These are phyloP conservation scores for Podospora comata DNA, from an alignment of 495 filamentous ascomycete genomes.

Conservation along the genomic window DNA sequence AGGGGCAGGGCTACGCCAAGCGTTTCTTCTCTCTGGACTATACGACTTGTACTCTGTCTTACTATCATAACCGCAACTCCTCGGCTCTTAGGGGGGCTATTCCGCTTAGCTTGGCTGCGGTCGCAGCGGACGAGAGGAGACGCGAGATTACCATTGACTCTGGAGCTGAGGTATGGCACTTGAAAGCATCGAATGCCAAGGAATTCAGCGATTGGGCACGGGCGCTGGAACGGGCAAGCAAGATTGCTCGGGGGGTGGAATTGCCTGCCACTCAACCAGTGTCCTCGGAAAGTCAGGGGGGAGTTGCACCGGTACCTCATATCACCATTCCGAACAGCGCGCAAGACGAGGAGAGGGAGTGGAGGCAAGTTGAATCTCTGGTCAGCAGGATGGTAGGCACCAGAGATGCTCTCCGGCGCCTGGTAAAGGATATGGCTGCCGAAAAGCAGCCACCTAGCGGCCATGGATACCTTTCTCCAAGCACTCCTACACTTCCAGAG, in stretches of 20 bases:
- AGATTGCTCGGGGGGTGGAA: slow-evolving; percentile 49
- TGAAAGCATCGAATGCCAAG: slow-evolving; percentile 73
- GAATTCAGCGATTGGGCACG: slow-evolving; percentile 86
- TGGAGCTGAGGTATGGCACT: slow-evolving; percentile 94
- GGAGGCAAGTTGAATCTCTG: slow-evolving; percentile 77
- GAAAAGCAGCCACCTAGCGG: slow-evolving; percentile 45
- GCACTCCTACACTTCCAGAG: slow-evolving; percentile 40
- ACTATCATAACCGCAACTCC: slow-evolving; percentile 91
- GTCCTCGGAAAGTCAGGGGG: slow-evolving; percentile 12
- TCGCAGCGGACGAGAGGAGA: slow-evolving; percentile 79
- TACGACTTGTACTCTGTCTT: slow-evolving; percentile 84
- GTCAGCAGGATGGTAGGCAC: slow-evolving; percentile 82
- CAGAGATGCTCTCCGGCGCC: slow-evolving; percentile 76
- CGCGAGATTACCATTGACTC: slow-evolving; percentile 96
- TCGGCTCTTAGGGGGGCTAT: slow-evolving; percentile 88
- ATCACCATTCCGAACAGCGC: slow-evolving; percentile 26
- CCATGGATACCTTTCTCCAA: slow-evolving; percentile 39
- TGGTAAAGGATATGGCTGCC: slow-evolving; percentile 78
- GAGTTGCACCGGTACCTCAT: slow-evolving; percentile 24
- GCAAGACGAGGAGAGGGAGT: slow-evolving; percentile 71
- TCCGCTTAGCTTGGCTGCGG: slow-evolving; percentile 83
- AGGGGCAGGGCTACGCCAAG: slow-evolving; percentile 86
- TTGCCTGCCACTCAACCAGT: slow-evolving; percentile 29
- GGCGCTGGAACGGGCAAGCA: slow-evolving; percentile 76
- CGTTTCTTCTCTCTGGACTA: slow-evolving; percentile 95